Evolutionary conservation across 352 stramenopile species (phyloP), one percentile per base, ranked within the genome.

Genomic region (Pythium chondricola): DNA sequence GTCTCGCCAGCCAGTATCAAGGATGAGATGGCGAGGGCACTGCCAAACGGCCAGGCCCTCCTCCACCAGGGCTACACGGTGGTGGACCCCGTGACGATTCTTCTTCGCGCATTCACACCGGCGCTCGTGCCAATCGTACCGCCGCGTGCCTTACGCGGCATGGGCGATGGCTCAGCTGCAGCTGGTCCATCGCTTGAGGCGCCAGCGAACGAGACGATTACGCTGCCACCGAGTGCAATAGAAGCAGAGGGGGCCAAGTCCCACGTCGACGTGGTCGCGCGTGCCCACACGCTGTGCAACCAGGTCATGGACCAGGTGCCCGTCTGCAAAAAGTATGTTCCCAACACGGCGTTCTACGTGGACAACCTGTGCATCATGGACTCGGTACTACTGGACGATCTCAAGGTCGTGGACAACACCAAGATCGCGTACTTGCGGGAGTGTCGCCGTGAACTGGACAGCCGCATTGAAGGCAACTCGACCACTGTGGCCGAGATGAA

Each of bases 401-500:
- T 67, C 27, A 35, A 20, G 7, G 52, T 48, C 21, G 39, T 67
- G 6, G 58, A 67, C 31, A 40, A 37, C 31, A 50, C 58, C 43
- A 67, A 67, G 33, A 4, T 67, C 22, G 25, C 41, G 20, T 67
- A 61, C 53, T 38, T 67, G 39, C 53, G 58, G 17, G 46, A 63
- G 20, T 67, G 58, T 37, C 58, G 58, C 14, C 58, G 58, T 11
- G 46, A 62, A 21, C 14, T 67, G n/a, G 58, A 63, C 33, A 48
- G 21, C 14, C 35, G 40, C 29, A 49, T 62, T 21, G 57, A 44
- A 16, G 27, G 42, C 3, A 57, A 60, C 35, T 22, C 26, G 33
- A 43, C 51, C 30, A 61, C 39, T 0, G 9, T 27, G 14, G 22
- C 20, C 1, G 51, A 58, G 20, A 40, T 43, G 21, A 18, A 25